A percentile compares a stretch with the other conserved stretches of the same genome.
Evolutionary conservation across 2,329 filamentous ascomycete species (phyloP).

Genomic region (Fusarium xyrophilum): DNA sequence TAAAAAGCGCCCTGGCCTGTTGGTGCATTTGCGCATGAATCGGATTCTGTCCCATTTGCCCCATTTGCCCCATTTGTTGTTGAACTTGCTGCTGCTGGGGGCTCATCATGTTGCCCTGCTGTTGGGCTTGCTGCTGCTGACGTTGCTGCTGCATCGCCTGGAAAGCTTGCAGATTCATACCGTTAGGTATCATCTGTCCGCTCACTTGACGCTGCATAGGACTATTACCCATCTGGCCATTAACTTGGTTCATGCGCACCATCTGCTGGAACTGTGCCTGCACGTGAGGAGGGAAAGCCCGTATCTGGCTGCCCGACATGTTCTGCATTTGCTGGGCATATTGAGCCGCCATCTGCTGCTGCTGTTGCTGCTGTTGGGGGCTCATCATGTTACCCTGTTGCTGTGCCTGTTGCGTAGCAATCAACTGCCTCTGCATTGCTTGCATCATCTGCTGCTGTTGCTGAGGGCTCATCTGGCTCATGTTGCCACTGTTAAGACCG

Average conservation of each 20-base stretch:
- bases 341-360: constrained; percentile 53
- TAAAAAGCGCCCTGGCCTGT: constrained; percentile 49
- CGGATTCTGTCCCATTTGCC: constrained; percentile 37
- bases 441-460: constrained; percentile 52
- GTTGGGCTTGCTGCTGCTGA: constrained; percentile 45
- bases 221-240: constrained; percentile 40
- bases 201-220: constrained; percentile 46
- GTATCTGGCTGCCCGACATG: constrained; percentile 48
- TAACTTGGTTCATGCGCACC: constrained; percentile 47
- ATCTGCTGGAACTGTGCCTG: constrained; percentile 49
- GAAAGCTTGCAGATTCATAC: constrained; percentile 50
- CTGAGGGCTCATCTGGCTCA: constrained; percentile 50
- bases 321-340: constrained; percentile 54
- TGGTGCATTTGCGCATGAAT: constrained; percentile 47
- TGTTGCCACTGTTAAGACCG: constrained; percentile 46
- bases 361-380: constrained; percentile 51
- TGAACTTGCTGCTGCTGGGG: constrained; percentile 45
- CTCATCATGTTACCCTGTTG: constrained; percentile 52
- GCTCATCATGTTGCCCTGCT: constrained; percentile 52
- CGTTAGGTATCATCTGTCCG: constrained; percentile 52
- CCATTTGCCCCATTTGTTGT: constrained; percentile 46
- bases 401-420: constrained; percentile 48
- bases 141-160: constrained; percentile 51
- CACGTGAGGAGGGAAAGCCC: constrained; percentile 47
- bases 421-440: constrained; percentile 49